Evolutionary conservation across 2,329 filamentous ascomycete species (phyloP).

Genomic region (Colletotrichum sojae): DNA sequence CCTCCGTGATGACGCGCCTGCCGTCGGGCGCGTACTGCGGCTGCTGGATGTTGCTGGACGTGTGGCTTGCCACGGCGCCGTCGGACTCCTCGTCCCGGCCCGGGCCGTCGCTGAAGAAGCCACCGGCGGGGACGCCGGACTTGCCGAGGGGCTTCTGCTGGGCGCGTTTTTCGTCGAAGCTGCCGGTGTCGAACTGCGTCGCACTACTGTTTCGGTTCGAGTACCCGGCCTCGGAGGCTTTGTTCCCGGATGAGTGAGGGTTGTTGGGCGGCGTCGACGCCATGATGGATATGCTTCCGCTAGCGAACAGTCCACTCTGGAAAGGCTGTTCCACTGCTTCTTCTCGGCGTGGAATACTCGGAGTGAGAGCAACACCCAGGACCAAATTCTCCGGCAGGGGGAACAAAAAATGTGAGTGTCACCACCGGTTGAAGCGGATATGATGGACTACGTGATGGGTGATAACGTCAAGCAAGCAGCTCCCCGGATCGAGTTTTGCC

Average conservation of each 20-base stretch:
- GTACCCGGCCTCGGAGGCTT: neutral
- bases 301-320: neutral
- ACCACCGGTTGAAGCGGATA: neutral
- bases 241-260: neutral
- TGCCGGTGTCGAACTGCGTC: slow-evolving; percentile 16
- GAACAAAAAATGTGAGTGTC: neutral
- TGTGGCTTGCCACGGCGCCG: neutral
- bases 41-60: slow-evolving; percentile 20
- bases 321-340: no score
- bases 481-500: neutral
- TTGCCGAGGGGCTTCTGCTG: neutral
- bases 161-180: slow-evolving; percentile 20
- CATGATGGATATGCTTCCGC: slow-evolving; percentile 6
- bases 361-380: neutral
- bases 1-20: slow-evolving; percentile 61
- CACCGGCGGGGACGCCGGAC: neutral
- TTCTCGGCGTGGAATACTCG: neutral
- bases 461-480: neutral
- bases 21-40: slow-evolving; percentile 42
- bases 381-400: neutral
- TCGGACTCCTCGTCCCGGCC: slow-evolving; percentile 32
- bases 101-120: slow-evolving; percentile 27
- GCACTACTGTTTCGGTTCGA: slow-evolving; percentile 26
- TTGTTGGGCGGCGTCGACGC: neutral
- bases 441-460: neutral